Evolutionary conservation across 2,329 filamentous ascomycete genomes (phyloP), one percentile per base, ranked within the genome.

Genomic region (Ustilaginoidea virens): DNA sequence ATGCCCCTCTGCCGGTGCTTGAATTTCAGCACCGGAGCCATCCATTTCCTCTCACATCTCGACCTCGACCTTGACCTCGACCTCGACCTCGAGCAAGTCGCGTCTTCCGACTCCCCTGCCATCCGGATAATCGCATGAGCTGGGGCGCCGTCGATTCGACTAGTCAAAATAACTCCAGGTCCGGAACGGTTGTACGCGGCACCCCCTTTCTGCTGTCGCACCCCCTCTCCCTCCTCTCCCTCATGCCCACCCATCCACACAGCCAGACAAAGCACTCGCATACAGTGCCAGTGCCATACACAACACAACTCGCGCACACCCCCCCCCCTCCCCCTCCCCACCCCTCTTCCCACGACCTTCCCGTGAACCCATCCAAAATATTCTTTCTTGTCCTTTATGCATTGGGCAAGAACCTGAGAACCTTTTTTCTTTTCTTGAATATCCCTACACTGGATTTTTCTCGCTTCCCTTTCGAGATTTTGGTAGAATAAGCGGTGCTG

Each of bases 371-470:
- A 46, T 48, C 49, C 47, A 52, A 53, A 53, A 53, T 53, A 53
- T 50, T 53, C 52, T 53, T 53, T 51, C 49, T 51, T 48, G 40
- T 45, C 37, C 38, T 36, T 40, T 46, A 38, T 46, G 36, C 35
- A n/a, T 25, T 31, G 25, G 33, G 38, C 28, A 32, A 30, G 23
- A 31, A 25, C 30, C 33, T 33, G 25, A 26, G 30, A 24, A n/a
- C n/a, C n/a, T n/a, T n/a, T n/a, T n/a, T n/a, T n/a, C n/a, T 31
- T 31, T 29, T 33, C 31, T 33, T 24, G 33, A 32, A 34, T 35
- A 31, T 27, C 23, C 18, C 30, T n/a, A n/a, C n/a, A n/a, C n/a
- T n/a, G n/a, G n/a, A n/a, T n/a, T n/a, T n/a, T n/a, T n/a, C n/a
- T n/a, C n/a, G n/a, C n/a, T n/a, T n/a, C n/a, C n/a, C n/a, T n/a